Base-by-base conservation (phyloP, 2,329 filamentous ascomycete genomes). In the Xylariaceae sp. region DNA sequence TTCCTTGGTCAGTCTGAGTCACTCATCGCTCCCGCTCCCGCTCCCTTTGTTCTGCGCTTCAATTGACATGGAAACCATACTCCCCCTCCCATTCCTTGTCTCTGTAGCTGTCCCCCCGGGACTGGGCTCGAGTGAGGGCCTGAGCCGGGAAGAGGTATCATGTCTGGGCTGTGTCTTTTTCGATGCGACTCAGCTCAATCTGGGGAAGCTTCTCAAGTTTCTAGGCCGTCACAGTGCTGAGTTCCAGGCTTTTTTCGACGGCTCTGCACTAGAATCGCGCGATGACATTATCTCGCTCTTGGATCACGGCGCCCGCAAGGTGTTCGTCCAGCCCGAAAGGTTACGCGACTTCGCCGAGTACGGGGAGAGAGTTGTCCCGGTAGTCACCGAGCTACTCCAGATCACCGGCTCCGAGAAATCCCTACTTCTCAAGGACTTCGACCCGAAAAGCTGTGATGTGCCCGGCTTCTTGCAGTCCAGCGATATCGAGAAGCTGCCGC, bases 211-310 rank as follows among this genome's bases (percentile, higher is more conserved):
- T 40, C 67, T 72, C 41, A 67, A 70, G 32, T 78, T 82, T 57
- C 70, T 85, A 50, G 70, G 71, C 32, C 73, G 74, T 55, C 75
- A 80, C 64, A 76, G 73, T 58, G 71, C 75, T 54, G 76, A 79
- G 35, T 78, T 80, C 60, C 75, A 79, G 61, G 81, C 88, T 60
- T 91, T 88, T 69, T 81, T 96, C 62, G 89, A 96, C 65, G 90
- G 85, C 49, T 86, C 88, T 3, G 73, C 74, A 27, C 77, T 97
- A 40, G 71, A 80, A 34, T 84, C 84, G 8, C 75, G 77, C 53
- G 86, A 91, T 62, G 87, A 95, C 60, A 77, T 97, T 37, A 74
- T 92, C 51, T 81, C 87, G 46, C 79, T 97, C 37, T 83, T 99
- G 53, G 89, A 99, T 70, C 82, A 85, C 60, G 94, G 94, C 56